These are phyloP conservation scores for Sphaerobolus stellatus DNA, from an alignment of 1,284 basidiomycete genomes.

Conservation along the genomic window DNA sequence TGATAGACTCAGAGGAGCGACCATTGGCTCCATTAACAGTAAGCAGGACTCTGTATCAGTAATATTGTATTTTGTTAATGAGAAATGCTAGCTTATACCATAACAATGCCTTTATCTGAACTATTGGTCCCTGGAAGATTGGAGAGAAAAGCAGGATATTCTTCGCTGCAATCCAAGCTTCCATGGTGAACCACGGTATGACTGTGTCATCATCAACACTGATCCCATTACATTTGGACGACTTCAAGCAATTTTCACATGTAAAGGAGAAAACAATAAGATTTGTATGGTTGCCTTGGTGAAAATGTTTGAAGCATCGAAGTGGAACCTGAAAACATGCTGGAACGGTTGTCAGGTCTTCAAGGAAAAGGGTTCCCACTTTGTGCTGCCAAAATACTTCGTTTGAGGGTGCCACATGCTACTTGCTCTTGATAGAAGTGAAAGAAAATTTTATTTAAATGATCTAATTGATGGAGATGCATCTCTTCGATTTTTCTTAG, in stretches of 20 bases:
- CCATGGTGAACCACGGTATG: background rate
- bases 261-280: background rate
- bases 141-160: background rate
- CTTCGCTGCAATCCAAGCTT: background rate
- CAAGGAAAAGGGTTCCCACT: background rate
- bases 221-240: background rate
- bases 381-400: background rate
- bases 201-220: background rate
- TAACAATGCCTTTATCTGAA: background rate
- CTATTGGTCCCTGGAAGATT: background rate
- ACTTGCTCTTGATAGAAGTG: background rate
- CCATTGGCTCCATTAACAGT: background rate
- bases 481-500: background rate
- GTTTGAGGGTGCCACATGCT: background rate
- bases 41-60: background rate
- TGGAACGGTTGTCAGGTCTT: background rate
- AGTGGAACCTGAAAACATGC: background rate
- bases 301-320: background rate
- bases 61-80: background rate
- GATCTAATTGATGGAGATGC: background rate
- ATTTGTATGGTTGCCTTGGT: background rate
- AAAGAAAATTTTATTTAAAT: background rate
- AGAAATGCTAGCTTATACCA: background rate
- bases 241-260: background rate
- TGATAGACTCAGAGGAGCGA: background rate